Conservation (phyloP, 177 flowering plant genomes). For the Tripterygium wilfordii region DNA sequence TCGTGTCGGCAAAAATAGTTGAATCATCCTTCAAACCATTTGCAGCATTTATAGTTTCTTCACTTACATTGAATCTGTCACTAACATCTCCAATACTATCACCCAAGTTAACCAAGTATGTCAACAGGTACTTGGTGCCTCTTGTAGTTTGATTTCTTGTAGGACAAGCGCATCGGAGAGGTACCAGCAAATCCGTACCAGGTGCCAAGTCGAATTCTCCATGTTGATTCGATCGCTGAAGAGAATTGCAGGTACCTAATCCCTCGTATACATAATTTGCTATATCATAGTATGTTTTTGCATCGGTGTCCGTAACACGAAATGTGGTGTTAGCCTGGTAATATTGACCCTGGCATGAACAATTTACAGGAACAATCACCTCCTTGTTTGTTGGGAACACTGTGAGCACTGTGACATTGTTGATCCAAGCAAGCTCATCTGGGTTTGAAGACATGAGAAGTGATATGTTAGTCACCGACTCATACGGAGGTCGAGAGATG, state of each 20-base stretch:
- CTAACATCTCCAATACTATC: constrained; percentile 26
- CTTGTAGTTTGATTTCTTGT: constrained; percentile 25
- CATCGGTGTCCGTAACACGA: not conserved
- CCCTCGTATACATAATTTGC: constrained; percentile 46
- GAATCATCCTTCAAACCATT: constrained; percentile 26
- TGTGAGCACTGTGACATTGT: constrained; percentile 23
- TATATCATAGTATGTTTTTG: constrained; percentile 27
- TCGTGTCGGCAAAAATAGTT: constrained; percentile 27
- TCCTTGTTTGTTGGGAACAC: constrained; percentile 29
- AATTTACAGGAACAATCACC: constrained; percentile 46
- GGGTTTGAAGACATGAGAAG: constrained; percentile 31
- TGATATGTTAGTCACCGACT: constrained; percentile 41
- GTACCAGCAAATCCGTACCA: constrained; percentile 28
- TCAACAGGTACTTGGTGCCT: constrained; percentile 38
- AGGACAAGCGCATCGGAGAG: constrained; percentile 63
- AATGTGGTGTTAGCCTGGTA: constrained; percentile 46
- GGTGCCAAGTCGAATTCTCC: constrained; percentile 11
- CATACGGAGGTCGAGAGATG: constrained; percentile 39
- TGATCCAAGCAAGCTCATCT: constrained; percentile 32
- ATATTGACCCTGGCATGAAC: constrained; percentile 39
- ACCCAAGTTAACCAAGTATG: constrained; percentile 23
- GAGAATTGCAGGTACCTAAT: constrained; percentile 40
- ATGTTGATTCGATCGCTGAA: constrained; percentile 23
- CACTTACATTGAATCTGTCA: constrained; percentile 30
- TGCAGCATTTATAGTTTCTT: constrained; percentile 21